Conservation (phyloP, 1,284 basidiomycete species). For the Tilletia horrida region DNA sequence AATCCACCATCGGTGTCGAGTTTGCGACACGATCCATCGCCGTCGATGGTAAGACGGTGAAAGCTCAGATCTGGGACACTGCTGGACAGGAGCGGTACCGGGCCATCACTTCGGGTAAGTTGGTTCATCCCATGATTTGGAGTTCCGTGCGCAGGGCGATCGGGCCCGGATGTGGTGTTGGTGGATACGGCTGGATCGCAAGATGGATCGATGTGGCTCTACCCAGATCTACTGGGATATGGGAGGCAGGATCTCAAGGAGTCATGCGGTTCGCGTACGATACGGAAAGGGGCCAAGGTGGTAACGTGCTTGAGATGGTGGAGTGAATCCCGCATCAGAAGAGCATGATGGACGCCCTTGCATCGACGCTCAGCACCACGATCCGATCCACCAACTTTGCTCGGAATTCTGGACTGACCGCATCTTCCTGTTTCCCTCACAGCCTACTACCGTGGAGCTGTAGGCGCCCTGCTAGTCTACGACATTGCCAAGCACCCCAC, state of each 20-base stretch:
- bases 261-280: too few species aligned
- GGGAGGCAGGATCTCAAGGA: too few species aligned
- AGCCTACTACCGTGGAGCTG: slow-evolving; percentile 91
- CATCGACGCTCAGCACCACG: too few species aligned
- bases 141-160: not conserved
- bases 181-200: too few species aligned
- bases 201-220: too few species aligned
- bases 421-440: not conserved
- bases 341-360: too few species aligned
- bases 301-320: too few species aligned
- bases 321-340: too few species aligned
- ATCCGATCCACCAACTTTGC: too few species aligned
- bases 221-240: too few species aligned
- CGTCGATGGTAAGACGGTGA: slow-evolving; percentile 93
- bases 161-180: too few species aligned
- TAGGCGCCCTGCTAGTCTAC: slow-evolving; percentile 62
- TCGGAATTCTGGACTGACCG: not conserved
- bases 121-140: not conserved
- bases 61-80: slow-evolving; percentile 99
- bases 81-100: slow-evolving; percentile 98
- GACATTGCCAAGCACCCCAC: slow-evolving; percentile 74
- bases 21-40: slow-evolving; percentile 91
- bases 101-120: slow-evolving; percentile 77
- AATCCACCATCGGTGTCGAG: slow-evolving; percentile 93
- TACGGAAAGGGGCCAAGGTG: too few species aligned